A percentile compares a stretch with the other conserved stretches of the same genome.
Evolutionary conservation across 2,329 filamentous ascomycete species (phyloP).

Genomic region (Botrytis pseudocinerea): DNA sequence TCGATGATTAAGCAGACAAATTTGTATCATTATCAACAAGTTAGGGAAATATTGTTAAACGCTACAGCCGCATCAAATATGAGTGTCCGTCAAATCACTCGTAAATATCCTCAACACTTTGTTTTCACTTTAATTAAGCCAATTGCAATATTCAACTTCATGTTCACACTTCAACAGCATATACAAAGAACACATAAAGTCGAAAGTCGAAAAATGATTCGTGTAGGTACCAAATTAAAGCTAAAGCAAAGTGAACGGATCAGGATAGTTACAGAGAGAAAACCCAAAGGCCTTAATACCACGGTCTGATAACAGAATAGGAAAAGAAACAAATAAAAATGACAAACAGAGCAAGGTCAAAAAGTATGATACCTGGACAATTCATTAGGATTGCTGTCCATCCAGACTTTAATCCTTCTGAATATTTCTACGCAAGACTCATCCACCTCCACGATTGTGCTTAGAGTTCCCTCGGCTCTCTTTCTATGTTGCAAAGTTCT

Average conservation of each 20-base stretch:
- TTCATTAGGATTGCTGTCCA: not conserved
- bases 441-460: constrained; percentile 1
- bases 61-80: not conserved
- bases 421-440: constrained; percentile 6
- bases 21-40: not conserved
- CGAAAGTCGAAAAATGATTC: not conserved
- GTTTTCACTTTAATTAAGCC: not conserved
- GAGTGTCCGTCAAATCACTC: not conserved
- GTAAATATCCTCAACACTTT: not conserved
- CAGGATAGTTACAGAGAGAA: not conserved
- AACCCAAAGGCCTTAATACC: not conserved
- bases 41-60: not conserved
- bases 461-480: not conserved
- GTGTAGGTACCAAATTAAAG: constrained; percentile 11
- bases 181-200: not conserved
- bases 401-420: constrained; percentile 6
- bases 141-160: not conserved
- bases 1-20: not conserved
- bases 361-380: constrained; percentile 3
- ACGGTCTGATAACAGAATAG: not conserved
- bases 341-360: constrained; percentile 9
- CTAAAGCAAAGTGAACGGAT: constrained; percentile 1
- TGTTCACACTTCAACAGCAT: not conserved
- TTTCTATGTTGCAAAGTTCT: not conserved
- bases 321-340: not conserved